phyloP scores from a whole-genome alignment of 164 flowering plant species.

The Euptelea pleiosperma region DNA sequence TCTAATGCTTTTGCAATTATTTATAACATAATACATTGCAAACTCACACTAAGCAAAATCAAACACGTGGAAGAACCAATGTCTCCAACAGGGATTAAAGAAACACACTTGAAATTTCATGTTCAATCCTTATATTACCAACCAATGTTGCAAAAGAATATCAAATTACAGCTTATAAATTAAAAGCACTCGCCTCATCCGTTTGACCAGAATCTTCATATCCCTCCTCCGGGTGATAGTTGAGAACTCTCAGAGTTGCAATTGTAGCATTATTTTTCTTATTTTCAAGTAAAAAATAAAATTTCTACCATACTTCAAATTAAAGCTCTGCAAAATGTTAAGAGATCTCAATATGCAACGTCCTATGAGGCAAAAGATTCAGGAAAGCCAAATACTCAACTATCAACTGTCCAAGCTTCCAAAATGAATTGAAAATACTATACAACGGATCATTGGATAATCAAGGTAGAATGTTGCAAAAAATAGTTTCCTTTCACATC shows the following conservation, averaged over 20 bases:
- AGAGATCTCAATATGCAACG: constrained; percentile 5
- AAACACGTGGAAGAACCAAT: not conserved
- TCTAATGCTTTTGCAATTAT: constrained; percentile 56
- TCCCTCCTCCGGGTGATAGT: constrained; percentile 19
- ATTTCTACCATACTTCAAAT: constrained; percentile 84
- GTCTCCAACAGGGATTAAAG: not conserved
- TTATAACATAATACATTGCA: constrained; percentile 30
- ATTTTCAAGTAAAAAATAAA: constrained; percentile 73
- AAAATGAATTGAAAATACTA: not conserved
- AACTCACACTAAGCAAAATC: constrained; percentile 1
- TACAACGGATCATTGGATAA: not conserved
- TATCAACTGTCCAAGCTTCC: too few species aligned
- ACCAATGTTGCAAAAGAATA: constrained; percentile 1
- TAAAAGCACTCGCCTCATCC: constrained; percentile 52
- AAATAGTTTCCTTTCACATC: not conserved
- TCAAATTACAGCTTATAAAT: constrained; percentile 3
- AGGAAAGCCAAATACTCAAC: not conserved
- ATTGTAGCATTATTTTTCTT: constrained; percentile 61
- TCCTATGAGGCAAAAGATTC: not conserved
- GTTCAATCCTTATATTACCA: constrained; percentile 12
- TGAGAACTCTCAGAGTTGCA: constrained; percentile 53
- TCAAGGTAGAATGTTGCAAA: not conserved
- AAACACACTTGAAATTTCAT: not conserved
- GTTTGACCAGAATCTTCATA: constrained; percentile 27
- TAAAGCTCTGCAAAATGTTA: constrained; percentile 61